phyloP scores from a whole-genome alignment of 345 rosid genomes.

The Sapria himalayana region DNA sequence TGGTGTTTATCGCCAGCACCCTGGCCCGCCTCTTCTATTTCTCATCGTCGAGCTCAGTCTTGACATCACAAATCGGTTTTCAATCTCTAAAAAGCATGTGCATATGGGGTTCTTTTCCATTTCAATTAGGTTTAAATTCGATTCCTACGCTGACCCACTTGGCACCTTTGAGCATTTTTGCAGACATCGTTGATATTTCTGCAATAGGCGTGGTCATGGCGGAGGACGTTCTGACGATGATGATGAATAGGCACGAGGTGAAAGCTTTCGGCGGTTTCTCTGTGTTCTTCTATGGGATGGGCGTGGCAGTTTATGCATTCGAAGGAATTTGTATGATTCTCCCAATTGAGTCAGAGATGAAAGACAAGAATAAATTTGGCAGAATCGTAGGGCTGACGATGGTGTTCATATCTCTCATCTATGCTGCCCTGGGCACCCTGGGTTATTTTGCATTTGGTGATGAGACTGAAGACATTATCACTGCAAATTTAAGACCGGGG shows the following conservation, averaged over 20 bases:
- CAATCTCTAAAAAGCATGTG: constrained; percentile 31
- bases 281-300: constrained; percentile 55
- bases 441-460: constrained; percentile 73
- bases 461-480: constrained; percentile 53
- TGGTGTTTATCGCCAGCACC: constrained; percentile 53
- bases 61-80: constrained; percentile 18
- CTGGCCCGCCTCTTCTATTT: constrained; percentile 22
- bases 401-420: constrained; percentile 34
- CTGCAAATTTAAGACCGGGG: constrained; percentile 49
- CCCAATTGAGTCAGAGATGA: constrained; percentile 48
- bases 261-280: constrained; percentile 42
- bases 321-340: constrained; percentile 71
- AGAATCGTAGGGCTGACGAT: constrained; percentile 26
- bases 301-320: constrained; percentile 57
- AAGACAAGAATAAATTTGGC: constrained; percentile 44
- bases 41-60: constrained; percentile 4
- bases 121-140: constrained; percentile 63
- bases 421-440: constrained; percentile 43
- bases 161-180: constrained; percentile 83
- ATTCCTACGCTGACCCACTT: constrained; percentile 52
- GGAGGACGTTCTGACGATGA: constrained; percentile 25
- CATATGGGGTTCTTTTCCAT: constrained; percentile 65
- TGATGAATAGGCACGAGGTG: constrained; percentile 23
- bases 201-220: constrained; percentile 57
- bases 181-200: constrained; percentile 65